Evolutionary conservation across 352 stramenopile genomes (phyloP).

Genomic region (Globisporangium nagaii): DNA sequence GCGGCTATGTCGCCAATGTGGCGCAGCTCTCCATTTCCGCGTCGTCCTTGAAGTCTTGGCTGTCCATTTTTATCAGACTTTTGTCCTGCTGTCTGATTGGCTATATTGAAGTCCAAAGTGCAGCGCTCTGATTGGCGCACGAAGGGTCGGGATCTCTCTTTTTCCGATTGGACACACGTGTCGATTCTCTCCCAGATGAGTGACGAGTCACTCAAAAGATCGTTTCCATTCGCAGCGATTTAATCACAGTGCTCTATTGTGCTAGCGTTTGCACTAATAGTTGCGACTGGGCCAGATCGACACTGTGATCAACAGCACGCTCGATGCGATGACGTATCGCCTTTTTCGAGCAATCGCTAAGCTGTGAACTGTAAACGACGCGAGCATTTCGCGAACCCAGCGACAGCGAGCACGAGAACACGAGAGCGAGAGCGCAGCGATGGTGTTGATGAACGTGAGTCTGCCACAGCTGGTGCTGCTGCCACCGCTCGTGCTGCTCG

Average conservation of each 20-base stretch:
- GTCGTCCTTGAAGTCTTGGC: not conserved
- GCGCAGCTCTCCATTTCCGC: no score
- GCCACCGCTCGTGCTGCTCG: constrained; percentile 62
- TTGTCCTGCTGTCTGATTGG: no score
- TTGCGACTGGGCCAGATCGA: no score
- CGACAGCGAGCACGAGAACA: not conserved
- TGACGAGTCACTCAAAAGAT: not conserved
- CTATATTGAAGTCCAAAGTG: not conserved
- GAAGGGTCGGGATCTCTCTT: not conserved
- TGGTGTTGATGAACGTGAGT: constrained; percentile 42
- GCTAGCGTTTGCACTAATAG: no score
- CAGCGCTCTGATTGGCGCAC: not conserved
- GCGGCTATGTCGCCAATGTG: no score
- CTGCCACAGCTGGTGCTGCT: constrained; percentile 63
- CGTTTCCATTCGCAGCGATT: not conserved
- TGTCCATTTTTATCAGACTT: not conserved
- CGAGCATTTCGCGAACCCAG: not conserved
- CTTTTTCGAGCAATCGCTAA: no score
- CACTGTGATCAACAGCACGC: no score
- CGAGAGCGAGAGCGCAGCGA: not conserved
- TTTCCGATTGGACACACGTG: not conserved
- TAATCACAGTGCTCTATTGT: no score
- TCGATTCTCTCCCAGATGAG: not conserved
- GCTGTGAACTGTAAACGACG: no score
- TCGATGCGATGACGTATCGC: not conserved